Conservation (phyloP, 208 protist species). For the Trypanosoma congolense region DNA sequence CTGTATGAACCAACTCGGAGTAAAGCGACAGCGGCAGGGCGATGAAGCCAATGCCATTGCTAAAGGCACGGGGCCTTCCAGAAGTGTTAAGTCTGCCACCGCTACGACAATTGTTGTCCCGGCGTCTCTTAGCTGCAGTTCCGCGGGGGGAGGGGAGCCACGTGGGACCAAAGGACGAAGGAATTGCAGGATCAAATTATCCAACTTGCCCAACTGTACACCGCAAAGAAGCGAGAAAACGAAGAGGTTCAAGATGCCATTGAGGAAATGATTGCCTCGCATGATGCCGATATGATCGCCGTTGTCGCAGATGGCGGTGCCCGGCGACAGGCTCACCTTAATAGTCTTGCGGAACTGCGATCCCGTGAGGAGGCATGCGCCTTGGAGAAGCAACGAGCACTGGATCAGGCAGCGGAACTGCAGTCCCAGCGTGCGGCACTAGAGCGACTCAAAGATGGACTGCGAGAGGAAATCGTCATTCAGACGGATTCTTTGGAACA, state of each 20-base stretch:
- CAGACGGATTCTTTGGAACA: constrained; percentile 33
- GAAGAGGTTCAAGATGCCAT: constrained; percentile 31
- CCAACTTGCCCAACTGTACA: constrained; percentile 13
- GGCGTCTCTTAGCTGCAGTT: background rate
- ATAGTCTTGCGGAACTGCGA: constrained; percentile 13
- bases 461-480: constrained; percentile 62
- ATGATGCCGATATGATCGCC: constrained; percentile 24
- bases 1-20: background rate
- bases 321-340: constrained; percentile 11
- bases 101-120: background rate
- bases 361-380: constrained; percentile 33
- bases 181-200: constrained; percentile 14
- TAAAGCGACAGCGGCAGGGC: background rate
- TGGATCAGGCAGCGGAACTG: constrained; percentile 29
- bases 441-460: constrained; percentile 22
- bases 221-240: constrained; percentile 15
- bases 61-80: background rate
- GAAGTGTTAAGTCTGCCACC: background rate
- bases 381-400: constrained; percentile 28
- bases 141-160: background rate
- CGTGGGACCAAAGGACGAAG: background rate
- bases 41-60: background rate
- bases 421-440: constrained; percentile 19
- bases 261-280: constrained; percentile 29
- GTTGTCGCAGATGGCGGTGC: constrained; percentile 23